Conservation (phyloP, 441 rosid genomes). For the Adansonia gregorii region DNA sequence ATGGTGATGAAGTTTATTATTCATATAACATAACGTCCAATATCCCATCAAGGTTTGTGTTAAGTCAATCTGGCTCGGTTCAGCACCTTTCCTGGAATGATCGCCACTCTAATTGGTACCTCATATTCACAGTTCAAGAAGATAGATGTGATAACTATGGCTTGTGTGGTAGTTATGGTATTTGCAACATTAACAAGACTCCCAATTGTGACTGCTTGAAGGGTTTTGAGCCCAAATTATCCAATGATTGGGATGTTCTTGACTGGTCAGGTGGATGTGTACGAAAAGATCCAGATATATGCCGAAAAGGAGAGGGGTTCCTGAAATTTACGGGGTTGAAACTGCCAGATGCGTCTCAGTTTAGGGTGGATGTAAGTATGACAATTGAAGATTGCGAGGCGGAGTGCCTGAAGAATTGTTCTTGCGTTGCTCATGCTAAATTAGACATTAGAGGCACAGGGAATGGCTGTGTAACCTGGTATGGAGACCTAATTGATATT, state of each 20-base stretch:
- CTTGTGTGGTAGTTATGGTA: slow-evolving; percentile 21
- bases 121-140: not conserved
- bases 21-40: slow-evolving; percentile 9
- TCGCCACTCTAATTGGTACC: slow-evolving; percentile 12
- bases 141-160: slow-evolving; percentile 25
- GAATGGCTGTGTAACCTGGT: slow-evolving; percentile 26
- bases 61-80: slow-evolving; percentile 30
- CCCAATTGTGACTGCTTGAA: slow-evolving; percentile 27
- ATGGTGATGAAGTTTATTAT: slow-evolving; percentile 26
- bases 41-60: slow-evolving; percentile 36
- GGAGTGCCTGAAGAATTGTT: slow-evolving; percentile 26
- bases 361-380: slow-evolving; percentile 25
- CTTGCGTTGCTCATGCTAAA: slow-evolving; percentile 23
- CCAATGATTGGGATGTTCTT: slow-evolving; percentile 24
- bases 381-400: slow-evolving; percentile 27
- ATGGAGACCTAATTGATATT: slow-evolving; percentile 20
- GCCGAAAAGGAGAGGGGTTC: slow-evolving; percentile 26
- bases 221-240: slow-evolving; percentile 21
- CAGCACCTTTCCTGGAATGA: slow-evolving; percentile 25
- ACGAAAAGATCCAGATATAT: not conserved
- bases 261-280: slow-evolving; percentile 25
- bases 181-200: slow-evolving; percentile 21
- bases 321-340: slow-evolving; percentile 24
- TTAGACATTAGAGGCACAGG: slow-evolving; percentile 23
- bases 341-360: slow-evolving; percentile 23